phyloP scores from a whole-genome alignment of 2,329 filamentous ascomycete species.

The Venturia nashicola region DNA sequence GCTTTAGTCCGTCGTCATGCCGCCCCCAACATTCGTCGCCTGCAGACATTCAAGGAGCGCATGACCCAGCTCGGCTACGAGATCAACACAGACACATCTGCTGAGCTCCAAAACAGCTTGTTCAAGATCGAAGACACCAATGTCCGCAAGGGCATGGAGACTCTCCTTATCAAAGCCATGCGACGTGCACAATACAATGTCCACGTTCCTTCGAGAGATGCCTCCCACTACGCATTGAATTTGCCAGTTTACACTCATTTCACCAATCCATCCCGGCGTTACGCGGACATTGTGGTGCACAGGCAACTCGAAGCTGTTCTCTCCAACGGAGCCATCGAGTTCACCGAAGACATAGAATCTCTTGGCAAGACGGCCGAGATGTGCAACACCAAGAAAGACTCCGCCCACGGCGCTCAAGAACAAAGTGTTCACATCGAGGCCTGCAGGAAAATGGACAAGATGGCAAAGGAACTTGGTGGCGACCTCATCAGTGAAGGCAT shows the following conservation, averaged over 20 bases:
- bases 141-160: constrained; percentile 96
- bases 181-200: constrained; percentile 92
- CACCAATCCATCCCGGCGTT: constrained; percentile 86
- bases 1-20: constrained; percentile 81
- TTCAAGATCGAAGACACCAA: constrained; percentile 86
- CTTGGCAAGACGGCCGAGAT: constrained; percentile 86
- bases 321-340: constrained; percentile 70
- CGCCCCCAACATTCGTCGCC: constrained; percentile 72
- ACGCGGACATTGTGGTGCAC: constrained; percentile 90
- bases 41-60: constrained; percentile 82
- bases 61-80: constrained; percentile 88
- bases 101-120: constrained; percentile 82
- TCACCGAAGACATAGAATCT: constrained; percentile 76
- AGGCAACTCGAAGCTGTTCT: constrained; percentile 83
- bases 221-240: constrained; percentile 86
- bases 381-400: constrained; percentile 99
- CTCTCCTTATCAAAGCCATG: constrained; percentile 88
- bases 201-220: constrained; percentile 67
- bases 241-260: constrained; percentile 94
- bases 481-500: constrained; percentile 94
- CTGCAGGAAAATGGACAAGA: constrained; percentile 90
- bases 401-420: constrained; percentile 91
- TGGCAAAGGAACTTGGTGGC: constrained; percentile 71
- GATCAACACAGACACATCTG: constrained; percentile 80
- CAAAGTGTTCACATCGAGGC: constrained; percentile 98